Percentiles rank a stretch among this genome's conserved stretches.
Conservation (phyloP, 345 rosid genomes). For the Syzygium aromaticum region DNA sequence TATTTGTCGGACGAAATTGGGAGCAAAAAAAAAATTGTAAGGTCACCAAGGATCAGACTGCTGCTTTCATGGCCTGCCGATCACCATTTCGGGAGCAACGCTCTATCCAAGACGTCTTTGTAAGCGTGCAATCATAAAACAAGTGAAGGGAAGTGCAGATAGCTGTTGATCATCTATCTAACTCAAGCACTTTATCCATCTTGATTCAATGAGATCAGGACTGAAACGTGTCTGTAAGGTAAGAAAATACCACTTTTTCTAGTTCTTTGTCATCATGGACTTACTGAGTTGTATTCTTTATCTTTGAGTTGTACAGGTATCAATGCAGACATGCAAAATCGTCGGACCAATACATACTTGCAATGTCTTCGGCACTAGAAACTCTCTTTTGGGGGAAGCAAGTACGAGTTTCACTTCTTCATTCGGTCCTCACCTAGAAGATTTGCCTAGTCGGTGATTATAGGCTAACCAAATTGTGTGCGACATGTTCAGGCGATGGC, state of each 20-base stretch:
- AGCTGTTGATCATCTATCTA: neutral
- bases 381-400: neutral
- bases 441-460: neutral
- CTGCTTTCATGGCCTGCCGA: neutral
- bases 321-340: neutral
- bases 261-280: too few species aligned
- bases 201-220: neutral
- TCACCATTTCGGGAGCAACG: neutral
- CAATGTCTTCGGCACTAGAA: neutral
- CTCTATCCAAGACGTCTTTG: neutral
- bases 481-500: neutral
- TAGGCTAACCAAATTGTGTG: neutral
- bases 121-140: neutral
- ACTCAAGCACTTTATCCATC: neutral
- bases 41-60: neutral
- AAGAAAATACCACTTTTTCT: too few species aligned
- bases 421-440: neutral
- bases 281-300: neutral
- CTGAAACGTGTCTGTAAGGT: neutral
- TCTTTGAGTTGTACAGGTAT: neutral
- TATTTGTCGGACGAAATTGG: neutral
- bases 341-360: neutral
- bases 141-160: neutral
- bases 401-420: neutral
- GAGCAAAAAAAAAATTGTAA: neutral